phyloP scores from a whole-genome alignment of 306 rosid genomes.

The Glycyrrhiza uralensis region DNA sequence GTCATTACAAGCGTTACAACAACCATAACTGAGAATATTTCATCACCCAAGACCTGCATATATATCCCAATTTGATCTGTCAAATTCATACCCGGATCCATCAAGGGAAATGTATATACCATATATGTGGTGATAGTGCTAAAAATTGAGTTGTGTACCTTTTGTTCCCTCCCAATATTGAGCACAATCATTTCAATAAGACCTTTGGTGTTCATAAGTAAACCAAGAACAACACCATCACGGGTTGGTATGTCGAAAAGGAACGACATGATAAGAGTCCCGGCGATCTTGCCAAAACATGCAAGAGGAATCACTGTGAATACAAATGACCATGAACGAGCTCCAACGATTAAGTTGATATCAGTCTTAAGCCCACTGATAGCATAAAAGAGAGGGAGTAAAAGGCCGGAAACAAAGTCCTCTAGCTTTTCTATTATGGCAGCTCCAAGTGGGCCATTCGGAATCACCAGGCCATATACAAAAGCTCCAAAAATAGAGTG shows the following conservation, averaged over 20 bases:
- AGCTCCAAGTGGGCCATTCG: conserved; percentile 73
- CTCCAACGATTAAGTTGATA: conserved; percentile 20
- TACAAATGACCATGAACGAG: conserved; percentile 34
- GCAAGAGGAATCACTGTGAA: conserved; percentile 45
- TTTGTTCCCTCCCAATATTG: conserved; percentile 76
- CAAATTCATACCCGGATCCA: background rate
- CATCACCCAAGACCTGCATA: conserved; percentile 58
- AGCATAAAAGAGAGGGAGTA: conserved; percentile 80
- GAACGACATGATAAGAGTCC: conserved; percentile 48
- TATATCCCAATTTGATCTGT: background rate
- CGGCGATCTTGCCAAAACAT: conserved; percentile 52
- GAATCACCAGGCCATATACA: conserved; percentile 72
- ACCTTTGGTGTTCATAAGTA: conserved; percentile 88
- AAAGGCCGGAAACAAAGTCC: conserved; percentile 82
- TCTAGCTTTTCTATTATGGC: conserved; percentile 83
- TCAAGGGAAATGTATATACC: background rate
- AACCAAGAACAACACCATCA: conserved; percentile 70
- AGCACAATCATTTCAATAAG: conserved; percentile 75
- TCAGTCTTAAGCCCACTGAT: conserved; percentile 78
- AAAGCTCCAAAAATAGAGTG: conserved; percentile 85
- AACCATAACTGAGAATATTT: conserved; percentile 67
- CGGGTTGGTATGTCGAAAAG: conserved; percentile 55
- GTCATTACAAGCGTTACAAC: conserved; percentile 62
- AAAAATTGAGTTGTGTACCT: conserved; percentile 28
- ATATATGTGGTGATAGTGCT: no score